These are phyloP conservation scores for Alternaria arbusti DNA, from an alignment of 2,329 filamentous ascomycete genomes.

Conservation along the genomic window DNA sequence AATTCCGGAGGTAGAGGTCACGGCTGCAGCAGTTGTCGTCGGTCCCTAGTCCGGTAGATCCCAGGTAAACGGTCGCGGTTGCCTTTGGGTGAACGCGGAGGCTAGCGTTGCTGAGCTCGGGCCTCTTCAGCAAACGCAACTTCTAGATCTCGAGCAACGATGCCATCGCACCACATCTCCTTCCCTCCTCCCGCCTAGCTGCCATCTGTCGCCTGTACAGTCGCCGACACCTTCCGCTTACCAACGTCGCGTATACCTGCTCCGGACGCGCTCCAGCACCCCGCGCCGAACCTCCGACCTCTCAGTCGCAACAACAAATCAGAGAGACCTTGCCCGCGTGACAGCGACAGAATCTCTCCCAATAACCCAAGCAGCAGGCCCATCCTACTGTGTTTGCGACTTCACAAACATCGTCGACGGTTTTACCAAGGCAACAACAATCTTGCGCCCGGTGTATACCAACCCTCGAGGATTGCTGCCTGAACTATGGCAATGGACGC, in stretches of 20 bases:
- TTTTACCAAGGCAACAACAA: neutral
- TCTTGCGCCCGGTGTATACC: neutral
- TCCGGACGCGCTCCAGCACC: conserved; percentile 13
- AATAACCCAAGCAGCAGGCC: neutral
- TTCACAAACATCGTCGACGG: neutral
- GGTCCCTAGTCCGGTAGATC: conserved; percentile 6
- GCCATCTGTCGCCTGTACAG: neutral
- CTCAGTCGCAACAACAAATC: conserved; percentile 4
- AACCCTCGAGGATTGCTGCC: neutral
- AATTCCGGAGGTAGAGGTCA: neutral
- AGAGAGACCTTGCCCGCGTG: conserved; percentile 1
- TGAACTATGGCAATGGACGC: conserved; percentile 68
- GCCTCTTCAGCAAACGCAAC: conserved; percentile 23
- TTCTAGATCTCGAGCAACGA: conserved; percentile 11
- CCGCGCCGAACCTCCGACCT: conserved; percentile 8
- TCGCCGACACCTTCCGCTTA: neutral
- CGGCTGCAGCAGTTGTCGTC: neutral
- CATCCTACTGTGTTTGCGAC: neutral
- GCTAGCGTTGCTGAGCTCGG: conserved; percentile 23
- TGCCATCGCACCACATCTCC: conserved; percentile 4
- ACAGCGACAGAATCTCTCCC: neutral
- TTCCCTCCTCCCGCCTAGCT: neutral
- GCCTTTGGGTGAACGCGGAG: conserved; percentile 22
- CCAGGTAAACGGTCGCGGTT: conserved; percentile 10
- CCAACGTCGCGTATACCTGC: conserved; percentile 2